Conservation (phyloP, 768 basidiomycete species). For the Suillus spraguei region DNA sequence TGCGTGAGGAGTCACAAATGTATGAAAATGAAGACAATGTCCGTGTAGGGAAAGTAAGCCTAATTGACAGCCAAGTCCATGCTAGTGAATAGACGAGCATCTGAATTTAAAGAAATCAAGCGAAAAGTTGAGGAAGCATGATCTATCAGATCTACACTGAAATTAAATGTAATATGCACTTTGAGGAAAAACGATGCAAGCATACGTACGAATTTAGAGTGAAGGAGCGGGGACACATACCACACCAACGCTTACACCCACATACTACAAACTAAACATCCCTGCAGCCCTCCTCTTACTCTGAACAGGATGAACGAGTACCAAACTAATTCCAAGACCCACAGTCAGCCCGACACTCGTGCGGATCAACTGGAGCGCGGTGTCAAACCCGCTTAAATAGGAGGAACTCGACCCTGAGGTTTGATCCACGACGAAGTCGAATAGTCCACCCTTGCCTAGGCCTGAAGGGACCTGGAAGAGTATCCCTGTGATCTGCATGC, state of each 20-base stretch:
- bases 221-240: not conserved
- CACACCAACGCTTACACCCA: not conserved
- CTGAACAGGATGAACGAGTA: slow-evolving; percentile 64
- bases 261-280: slow-evolving; percentile 58
- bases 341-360: slow-evolving; percentile 83
- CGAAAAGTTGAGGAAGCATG: not conserved
- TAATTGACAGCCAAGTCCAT: not conserved
- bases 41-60: not conserved
- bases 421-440: slow-evolving; percentile 65
- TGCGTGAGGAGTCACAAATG: not conserved
- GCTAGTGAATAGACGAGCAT: not conserved
- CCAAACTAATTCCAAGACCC: slow-evolving; percentile 72
- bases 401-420: slow-evolving; percentile 53
- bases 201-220: not conserved
- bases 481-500: slow-evolving; percentile 65
- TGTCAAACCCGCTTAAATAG: slow-evolving; percentile 72
- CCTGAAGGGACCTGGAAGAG: slow-evolving; percentile 87
- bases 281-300: slow-evolving; percentile 59
- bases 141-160: not conserved
- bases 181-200: not conserved
- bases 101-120: not conserved
- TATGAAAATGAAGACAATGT: not conserved
- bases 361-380: slow-evolving; percentile 74
- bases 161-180: not conserved
- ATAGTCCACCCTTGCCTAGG: slow-evolving; percentile 75